Evolutionary conservation across 169 alveolate species (phyloP), one percentile per base, ranked within the genome.

Genomic region (Plasmodium falciparum): DNA sequence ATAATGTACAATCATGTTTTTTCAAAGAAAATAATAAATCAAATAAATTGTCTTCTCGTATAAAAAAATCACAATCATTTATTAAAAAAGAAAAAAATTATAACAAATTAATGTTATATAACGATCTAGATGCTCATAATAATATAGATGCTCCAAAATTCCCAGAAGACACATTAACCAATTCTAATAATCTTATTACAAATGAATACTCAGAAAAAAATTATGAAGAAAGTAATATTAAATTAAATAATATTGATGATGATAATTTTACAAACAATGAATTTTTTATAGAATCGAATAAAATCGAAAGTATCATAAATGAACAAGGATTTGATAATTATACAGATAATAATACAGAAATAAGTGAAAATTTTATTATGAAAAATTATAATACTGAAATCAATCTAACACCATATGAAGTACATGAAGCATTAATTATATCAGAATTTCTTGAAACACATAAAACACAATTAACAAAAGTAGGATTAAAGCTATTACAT

Each of bases 371-470:
- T 70, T 59, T 29, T 71, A 86, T 86, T 22, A 71, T 86, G 75
- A 86, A 86, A 39, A 70, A 86, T 86, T 71, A 86, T 74, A 72
- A 72, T 9, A 72, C 74, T n/a, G 88, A 86, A 45, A 70, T 86
- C 33, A 54, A 86, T 71, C 73, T 86, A 86, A 86, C 92, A 4
- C 92, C 92, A 20, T 73, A 71, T 24, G 92, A 86, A 71, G 62
- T 86, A 8, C 88, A 86, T 73, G 92, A 86, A 86, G 92, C 88
- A n/a, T 8, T 86, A 65, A 56, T 86, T 3, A 86, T 86, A n/a
- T 73, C 73, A 0, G 88, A 86, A 71, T 86, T 86, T 72, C 75
- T 86, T 12, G 92, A 86, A 86, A 47, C 75, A 6, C 73, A 86
- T 52, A 86, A 86, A 86, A 86, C 88, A 6, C 92, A 86, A 39